Conservation (phyloP, 2,329 filamentous ascomycete species). For the Aspergillus tamarii region DNA sequence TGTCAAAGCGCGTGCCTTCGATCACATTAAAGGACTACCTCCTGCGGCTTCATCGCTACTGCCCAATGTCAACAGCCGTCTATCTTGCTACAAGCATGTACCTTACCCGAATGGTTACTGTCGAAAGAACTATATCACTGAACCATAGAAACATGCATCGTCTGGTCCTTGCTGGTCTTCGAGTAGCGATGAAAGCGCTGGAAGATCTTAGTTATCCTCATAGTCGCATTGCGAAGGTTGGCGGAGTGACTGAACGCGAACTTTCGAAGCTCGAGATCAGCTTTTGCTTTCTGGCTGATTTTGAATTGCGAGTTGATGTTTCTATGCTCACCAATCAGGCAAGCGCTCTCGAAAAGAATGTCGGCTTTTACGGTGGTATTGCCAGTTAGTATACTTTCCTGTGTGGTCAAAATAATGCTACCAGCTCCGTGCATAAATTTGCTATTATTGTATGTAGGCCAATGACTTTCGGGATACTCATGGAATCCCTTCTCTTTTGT, state of each 20-base stretch:
- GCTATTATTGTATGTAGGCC: neutral
- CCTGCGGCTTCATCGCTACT: constrained; percentile 82
- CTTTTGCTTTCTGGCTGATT: constrained; percentile 84
- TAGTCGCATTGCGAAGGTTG: constrained; percentile 79
- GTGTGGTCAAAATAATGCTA: too few relatives aligned
- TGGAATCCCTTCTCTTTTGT: neutral
- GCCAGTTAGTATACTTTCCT: neutral
- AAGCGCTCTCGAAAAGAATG: constrained; percentile 36
- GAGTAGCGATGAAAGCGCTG: constrained; percentile 92
- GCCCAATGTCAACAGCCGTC: constrained; percentile 90
- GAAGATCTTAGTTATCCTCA: constrained; percentile 91
- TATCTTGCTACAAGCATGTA: constrained; percentile 89
- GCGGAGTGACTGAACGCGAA: constrained; percentile 81
- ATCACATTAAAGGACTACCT: constrained; percentile 86
- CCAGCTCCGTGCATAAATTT: neutral
- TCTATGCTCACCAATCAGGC: constrained; percentile 58
- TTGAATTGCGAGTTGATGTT: constrained; percentile 71
- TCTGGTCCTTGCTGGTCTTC: constrained; percentile 77
- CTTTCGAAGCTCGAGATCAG: constrained; percentile 85
- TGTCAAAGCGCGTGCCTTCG: constrained; percentile 82
- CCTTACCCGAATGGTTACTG: constrained; percentile 78
- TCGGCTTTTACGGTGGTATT: neutral
- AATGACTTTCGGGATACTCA: neutral
- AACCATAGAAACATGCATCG: constrained; percentile 85
- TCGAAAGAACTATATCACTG: constrained; percentile 76